A percentile compares a stretch with the other conserved stretches of the same genome.
phyloP scores from a whole-genome alignment of 257 asterid genomes.

The Solanum pennellii region DNA sequence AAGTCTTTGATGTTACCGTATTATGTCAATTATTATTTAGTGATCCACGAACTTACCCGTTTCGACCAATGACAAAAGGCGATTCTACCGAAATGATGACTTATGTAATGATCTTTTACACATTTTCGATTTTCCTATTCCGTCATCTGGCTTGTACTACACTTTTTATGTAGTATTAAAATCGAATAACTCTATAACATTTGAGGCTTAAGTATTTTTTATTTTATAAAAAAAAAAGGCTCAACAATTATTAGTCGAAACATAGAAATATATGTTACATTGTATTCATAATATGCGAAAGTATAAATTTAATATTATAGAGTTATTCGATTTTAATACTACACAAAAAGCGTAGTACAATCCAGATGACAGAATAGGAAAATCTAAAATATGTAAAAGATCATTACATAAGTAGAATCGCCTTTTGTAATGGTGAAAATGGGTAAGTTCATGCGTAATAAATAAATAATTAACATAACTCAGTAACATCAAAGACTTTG shows the following conservation, averaged over 20 bases:
- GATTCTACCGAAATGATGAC: too few relatives aligned
- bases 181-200: neutral
- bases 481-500: neutral
- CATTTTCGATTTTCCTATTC: neutral
- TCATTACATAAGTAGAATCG: neutral
- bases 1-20: neutral
- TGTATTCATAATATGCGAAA: neutral
- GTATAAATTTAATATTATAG: neutral
- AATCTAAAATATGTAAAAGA: neutral
- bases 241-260: neutral
- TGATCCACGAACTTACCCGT: neutral
- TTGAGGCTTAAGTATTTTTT: neutral
- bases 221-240: neutral
- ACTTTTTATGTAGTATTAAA: neutral
- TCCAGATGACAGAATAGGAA: neutral
- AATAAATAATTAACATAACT: too few relatives aligned
- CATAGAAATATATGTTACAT: neutral
- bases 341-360: neutral
- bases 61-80: too few relatives aligned
- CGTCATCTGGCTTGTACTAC: neutral
- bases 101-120: neutral
- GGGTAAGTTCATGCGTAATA: neutral
- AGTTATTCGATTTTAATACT: neutral
- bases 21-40: too few relatives aligned
- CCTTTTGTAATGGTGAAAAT: too few relatives aligned